Conservation (phyloP, 2,329 filamentous ascomycete species). For the Alternaria triticimaculans region DNA sequence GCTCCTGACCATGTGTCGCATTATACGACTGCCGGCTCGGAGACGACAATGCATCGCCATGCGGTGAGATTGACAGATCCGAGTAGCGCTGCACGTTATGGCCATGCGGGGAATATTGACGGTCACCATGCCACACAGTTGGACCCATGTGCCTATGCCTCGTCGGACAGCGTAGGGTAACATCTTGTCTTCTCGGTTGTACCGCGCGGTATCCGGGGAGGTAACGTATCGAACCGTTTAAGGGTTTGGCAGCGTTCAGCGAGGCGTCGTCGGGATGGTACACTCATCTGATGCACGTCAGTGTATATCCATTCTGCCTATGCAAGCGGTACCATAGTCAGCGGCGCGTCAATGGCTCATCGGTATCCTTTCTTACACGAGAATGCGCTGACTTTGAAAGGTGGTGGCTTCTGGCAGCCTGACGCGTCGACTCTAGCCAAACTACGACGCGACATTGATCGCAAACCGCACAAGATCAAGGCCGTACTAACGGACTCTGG, state of each 20-base stretch:
- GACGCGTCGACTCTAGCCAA: conserved; percentile 69
- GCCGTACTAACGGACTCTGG: conserved; percentile 65
- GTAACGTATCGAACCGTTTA: background rate
- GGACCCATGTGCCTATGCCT: background rate
- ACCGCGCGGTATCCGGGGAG: background rate
- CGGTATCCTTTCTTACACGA: background rate
- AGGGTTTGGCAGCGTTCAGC: conserved; percentile 4
- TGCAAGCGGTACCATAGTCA: background rate
- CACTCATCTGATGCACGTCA: background rate
- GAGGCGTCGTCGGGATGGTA: background rate
- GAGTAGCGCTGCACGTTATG: background rate
- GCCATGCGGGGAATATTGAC: background rate
- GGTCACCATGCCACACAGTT: background rate
- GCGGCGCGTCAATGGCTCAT: background rate
- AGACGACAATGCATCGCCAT: conserved; percentile 2
- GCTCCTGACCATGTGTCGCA: conserved; percentile 1
- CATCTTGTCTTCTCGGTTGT: background rate
- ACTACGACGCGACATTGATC: conserved; percentile 77
- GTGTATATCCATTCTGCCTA: background rate
- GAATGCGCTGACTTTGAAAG: conserved; percentile 49
- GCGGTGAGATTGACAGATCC: background rate
- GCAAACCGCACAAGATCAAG: conserved; percentile 73
- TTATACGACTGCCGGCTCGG: conserved; percentile 9
- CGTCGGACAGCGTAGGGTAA: background rate
- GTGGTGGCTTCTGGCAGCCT: conserved; percentile 83